phyloP scores from a whole-genome alignment of 768 basidiomycete genomes.

The Gyrodon lividus region DNA sequence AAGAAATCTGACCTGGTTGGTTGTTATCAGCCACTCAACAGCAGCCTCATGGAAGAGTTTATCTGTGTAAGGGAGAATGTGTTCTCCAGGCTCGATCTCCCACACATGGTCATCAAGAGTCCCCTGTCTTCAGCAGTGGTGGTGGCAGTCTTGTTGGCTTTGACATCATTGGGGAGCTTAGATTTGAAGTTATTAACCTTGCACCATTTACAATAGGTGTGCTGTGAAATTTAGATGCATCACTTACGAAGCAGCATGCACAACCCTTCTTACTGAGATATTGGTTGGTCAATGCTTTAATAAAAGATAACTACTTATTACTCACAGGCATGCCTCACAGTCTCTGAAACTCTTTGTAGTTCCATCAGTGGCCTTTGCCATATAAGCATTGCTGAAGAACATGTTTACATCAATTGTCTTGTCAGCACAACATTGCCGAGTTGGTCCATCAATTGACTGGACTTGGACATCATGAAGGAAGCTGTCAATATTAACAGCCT shows the following conservation, averaged over 20 bases:
- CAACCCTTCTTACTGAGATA: not conserved
- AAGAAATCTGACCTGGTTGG: slow-evolving; percentile 34
- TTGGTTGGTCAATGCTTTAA: not conserved
- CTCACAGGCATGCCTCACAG: not conserved
- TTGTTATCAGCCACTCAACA: slow-evolving; percentile 39
- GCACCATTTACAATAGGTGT: slow-evolving; percentile 29
- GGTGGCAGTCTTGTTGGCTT: slow-evolving; percentile 14
- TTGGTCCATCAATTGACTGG: not conserved
- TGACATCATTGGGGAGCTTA: slow-evolving; percentile 27
- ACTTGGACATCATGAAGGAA: slow-evolving; percentile 16
- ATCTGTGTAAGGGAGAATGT: slow-evolving; percentile 31
- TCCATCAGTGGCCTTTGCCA: not conserved
- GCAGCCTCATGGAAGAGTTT: slow-evolving; percentile 16
- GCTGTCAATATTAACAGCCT: slow-evolving; percentile 7
- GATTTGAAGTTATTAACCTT: slow-evolving; percentile 27
- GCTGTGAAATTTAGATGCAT: slow-evolving; percentile 5
- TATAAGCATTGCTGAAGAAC: not conserved
- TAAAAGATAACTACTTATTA: not conserved
- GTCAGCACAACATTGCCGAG: not conserved
- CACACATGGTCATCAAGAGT: slow-evolving; percentile 29
- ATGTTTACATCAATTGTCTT: not conserved
- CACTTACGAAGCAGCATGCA: not conserved
- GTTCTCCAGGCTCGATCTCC: slow-evolving; percentile 13
- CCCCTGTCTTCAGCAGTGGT: slow-evolving; percentile 9
- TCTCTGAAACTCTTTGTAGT: not conserved